A percentile compares a stretch with the other conserved stretches of the same genome.
phyloP scores from a whole-genome alignment of 1,139 yeast genomes.

The Spencermartinsiella ligniputridi region DNA sequence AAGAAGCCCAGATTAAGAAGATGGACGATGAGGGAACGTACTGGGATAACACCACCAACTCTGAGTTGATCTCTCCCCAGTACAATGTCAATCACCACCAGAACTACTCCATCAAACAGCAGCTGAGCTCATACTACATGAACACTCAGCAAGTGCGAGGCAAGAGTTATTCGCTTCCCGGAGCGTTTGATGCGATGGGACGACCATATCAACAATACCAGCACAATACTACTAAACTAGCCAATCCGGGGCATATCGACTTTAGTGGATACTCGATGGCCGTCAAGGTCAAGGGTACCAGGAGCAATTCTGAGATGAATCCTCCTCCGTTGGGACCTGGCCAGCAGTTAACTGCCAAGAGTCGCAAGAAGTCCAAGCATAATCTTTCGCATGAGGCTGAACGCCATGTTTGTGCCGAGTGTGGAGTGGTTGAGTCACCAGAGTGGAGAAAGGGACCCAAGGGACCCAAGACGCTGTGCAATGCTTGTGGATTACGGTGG shows the following conservation, averaged over 20 bases:
- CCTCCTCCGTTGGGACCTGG: neutral
- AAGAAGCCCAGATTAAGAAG: neutral
- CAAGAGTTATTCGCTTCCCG: constrained; percentile 23
- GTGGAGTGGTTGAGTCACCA: constrained; percentile 64
- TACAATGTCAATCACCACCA: constrained; percentile 11
- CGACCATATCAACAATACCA: constrained; percentile 10
- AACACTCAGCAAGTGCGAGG: constrained; percentile 18
- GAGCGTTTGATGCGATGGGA: constrained; percentile 17
- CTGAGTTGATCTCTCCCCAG: constrained; percentile 24
- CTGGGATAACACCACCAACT: constrained; percentile 25
- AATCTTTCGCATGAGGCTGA: constrained; percentile 6
- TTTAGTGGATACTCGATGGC: constrained; percentile 22
- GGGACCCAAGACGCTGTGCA: constrained; percentile 60
- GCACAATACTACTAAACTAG: constrained; percentile 9
- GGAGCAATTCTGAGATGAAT: neutral
- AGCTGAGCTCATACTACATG: constrained; percentile 8
- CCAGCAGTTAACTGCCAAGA: constrained; percentile 4
- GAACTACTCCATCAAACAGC: constrained; percentile 7
- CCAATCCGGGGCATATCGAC: constrained; percentile 16
- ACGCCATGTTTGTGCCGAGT: constrained; percentile 32
- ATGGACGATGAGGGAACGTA: constrained; percentile 13
- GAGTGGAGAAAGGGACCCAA: constrained; percentile 67
- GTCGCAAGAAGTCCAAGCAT: constrained; percentile 8
- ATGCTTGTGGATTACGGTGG: constrained; percentile 61
- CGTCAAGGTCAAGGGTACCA: neutral